A percentile compares a stretch with the other conserved stretches of the same genome.
phyloP scores from a whole-genome alignment of 2,329 filamentous ascomycete genomes.

The Zarea fungicola region DNA sequence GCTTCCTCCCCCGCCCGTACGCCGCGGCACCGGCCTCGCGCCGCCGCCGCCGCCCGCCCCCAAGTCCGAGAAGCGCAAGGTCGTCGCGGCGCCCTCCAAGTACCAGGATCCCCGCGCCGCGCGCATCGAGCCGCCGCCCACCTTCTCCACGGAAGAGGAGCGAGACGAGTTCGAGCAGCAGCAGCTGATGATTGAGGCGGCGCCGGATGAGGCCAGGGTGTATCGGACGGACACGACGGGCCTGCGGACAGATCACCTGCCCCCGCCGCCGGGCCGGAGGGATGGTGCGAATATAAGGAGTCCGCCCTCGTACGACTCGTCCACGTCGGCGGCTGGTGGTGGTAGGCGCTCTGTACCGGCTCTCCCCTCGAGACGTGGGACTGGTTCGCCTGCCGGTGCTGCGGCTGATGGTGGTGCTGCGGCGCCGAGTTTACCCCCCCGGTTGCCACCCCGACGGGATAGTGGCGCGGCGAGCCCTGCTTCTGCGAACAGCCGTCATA shows the following conservation, averaged over 20 bases:
- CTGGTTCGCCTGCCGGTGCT: no score
- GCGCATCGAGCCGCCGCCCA: slow-evolving; percentile 14
- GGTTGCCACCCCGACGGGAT: slow-evolving; percentile 47
- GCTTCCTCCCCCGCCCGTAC: slow-evolving; percentile 78
- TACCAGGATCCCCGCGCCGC: slow-evolving; percentile 27
- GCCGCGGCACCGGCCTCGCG: slow-evolving; percentile 31
- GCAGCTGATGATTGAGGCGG: slow-evolving; percentile 11
- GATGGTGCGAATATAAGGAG: slow-evolving; percentile 33
- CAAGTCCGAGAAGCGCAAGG: slow-evolving; percentile 21
- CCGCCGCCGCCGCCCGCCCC: slow-evolving; percentile 20
- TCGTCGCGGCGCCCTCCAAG: slow-evolving; percentile 27
- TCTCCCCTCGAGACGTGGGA: slow-evolving; percentile 17
- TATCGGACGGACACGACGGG: slow-evolving; percentile 68
- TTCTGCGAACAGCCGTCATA: slow-evolving; percentile 17
- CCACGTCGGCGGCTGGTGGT: slow-evolving; percentile 23
- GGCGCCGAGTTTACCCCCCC: slow-evolving; percentile 67
- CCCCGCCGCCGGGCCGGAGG: slow-evolving; percentile 60
- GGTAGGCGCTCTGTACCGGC: slow-evolving; percentile 11
- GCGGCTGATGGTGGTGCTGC: slow-evolving; percentile 15
- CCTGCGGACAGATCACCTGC: slow-evolving; percentile 61
- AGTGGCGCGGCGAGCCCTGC: slow-evolving; percentile 23
- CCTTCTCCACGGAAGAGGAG: neutral
- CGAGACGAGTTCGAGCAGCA: slow-evolving; percentile 9
- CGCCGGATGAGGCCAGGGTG: slow-evolving; percentile 50
- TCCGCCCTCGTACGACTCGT: slow-evolving; percentile 26